phyloP scores from a whole-genome alignment of 2,329 filamentous ascomycete genomes.

The Diaporthe sp. region DNA sequence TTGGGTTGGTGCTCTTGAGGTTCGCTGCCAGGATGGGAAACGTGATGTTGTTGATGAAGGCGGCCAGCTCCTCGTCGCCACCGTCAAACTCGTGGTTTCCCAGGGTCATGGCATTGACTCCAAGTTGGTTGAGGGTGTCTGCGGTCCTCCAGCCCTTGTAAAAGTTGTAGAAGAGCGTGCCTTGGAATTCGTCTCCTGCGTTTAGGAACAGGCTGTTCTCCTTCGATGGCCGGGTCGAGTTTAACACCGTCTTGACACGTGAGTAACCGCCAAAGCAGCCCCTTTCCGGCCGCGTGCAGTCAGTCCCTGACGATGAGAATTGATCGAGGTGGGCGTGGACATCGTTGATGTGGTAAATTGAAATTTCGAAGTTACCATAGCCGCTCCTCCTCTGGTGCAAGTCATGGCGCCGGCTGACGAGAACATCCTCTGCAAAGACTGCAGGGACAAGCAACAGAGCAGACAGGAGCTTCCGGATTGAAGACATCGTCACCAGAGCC shows the following conservation, averaged over 20 bases:
- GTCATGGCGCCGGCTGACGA: slow-evolving; percentile 62
- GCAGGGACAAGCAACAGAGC: slow-evolving; percentile 26
- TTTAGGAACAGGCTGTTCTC: slow-evolving; percentile 76
- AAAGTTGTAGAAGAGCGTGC: slow-evolving; percentile 77
- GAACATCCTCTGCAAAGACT: slow-evolving; percentile 57
- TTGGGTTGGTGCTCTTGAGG: slow-evolving; percentile 70
- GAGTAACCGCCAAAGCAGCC: slow-evolving; percentile 77
- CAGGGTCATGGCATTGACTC: slow-evolving; percentile 78
- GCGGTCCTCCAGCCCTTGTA: slow-evolving; percentile 79
- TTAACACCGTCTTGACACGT: slow-evolving; percentile 72
- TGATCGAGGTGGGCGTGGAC: slow-evolving; percentile 77
- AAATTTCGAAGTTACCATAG: slow-evolving; percentile 68
- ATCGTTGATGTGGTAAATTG: slow-evolving; percentile 80
- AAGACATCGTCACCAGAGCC: slow-evolving; percentile 18
- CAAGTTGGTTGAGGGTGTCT: slow-evolving; percentile 74
- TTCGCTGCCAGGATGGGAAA: slow-evolving; percentile 77
- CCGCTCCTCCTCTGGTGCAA: slow-evolving; percentile 64
- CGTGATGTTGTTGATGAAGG: slow-evolving; percentile 73
- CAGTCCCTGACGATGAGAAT: slow-evolving; percentile 72
- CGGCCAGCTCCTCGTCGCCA: slow-evolving; percentile 73
- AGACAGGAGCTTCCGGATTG: neutral
- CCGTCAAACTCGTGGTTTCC: slow-evolving; percentile 78
- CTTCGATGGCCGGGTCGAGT: slow-evolving; percentile 68
- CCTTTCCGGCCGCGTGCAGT: slow-evolving; percentile 68
- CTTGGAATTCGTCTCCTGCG: slow-evolving; percentile 78